A percentile compares a stretch with the other conserved stretches of the same genome.
Evolutionary conservation across 2,329 filamentous ascomycete genomes (phyloP).

Genomic region (Neonectria hederae): DNA sequence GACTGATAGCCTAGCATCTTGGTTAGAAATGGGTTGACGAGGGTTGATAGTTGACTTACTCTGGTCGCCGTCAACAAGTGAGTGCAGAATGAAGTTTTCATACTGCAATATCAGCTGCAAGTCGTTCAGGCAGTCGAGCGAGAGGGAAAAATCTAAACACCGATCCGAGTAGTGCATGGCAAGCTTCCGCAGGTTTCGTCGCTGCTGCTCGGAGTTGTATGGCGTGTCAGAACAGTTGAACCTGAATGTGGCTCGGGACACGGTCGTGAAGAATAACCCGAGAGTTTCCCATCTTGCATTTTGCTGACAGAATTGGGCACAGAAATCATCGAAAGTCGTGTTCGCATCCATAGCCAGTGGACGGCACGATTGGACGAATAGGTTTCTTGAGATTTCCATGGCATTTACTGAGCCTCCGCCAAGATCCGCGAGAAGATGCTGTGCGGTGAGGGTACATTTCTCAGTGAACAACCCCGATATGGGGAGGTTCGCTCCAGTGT

Average conservation of each 20-base stretch:
- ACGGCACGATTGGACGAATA: constrained; percentile 20
- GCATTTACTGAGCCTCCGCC: background rate
- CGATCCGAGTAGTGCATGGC: constrained; percentile 34
- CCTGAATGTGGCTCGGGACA: constrained; percentile 35
- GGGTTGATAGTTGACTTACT: constrained; percentile 42
- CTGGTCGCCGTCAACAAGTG: constrained; percentile 54
- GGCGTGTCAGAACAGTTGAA: constrained; percentile 19
- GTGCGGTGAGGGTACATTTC: background rate
- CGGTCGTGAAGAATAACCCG: constrained; percentile 37
- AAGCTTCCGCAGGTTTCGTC: constrained; percentile 26
- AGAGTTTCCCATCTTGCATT: constrained; percentile 40
- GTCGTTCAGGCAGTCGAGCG: constrained; percentile 51
- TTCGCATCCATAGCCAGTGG: constrained; percentile 10
- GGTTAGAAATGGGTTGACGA: background rate
- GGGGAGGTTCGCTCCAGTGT: constrained; percentile 10
- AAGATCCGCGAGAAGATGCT: background rate
- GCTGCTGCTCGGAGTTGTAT: constrained; percentile 27
- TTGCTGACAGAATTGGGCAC: constrained; percentile 25
- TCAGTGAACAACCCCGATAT: constrained; percentile 14
- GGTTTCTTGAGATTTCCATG: constrained; percentile 10
- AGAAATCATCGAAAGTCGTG: constrained; percentile 18
- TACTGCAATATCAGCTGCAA: constrained; percentile 56
- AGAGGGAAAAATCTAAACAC: constrained; percentile 38
- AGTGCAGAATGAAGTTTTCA: constrained; percentile 57
- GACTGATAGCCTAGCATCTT: constrained; percentile 53